Percentiles rank a stretch among this genome's conserved stretches.
Conservation (phyloP, 2,329 filamentous ascomycete genomes). For the Ampelomyces quisqualis region DNA sequence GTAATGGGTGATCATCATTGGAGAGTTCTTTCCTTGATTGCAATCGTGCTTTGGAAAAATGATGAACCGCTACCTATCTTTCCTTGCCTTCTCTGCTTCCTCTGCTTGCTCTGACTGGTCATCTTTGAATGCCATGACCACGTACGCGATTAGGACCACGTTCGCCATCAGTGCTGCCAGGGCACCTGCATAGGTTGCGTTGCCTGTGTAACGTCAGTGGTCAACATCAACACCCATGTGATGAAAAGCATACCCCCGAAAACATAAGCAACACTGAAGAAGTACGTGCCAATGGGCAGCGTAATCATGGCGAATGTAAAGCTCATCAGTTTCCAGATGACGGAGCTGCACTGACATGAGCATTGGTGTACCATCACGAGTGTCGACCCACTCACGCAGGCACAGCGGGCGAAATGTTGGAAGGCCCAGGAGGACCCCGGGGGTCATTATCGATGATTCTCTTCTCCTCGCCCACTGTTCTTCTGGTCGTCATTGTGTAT, state of each 20-base stretch:
- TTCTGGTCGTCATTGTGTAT: constrained; percentile 65
- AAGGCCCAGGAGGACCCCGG: constrained; percentile 51
- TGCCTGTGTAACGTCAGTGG: constrained; percentile 58
- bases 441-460: constrained; percentile 55
- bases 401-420: constrained; percentile 78
- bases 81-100: constrained; percentile 47
- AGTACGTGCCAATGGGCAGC: constrained; percentile 85
- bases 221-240: background rate
- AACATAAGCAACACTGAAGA: constrained; percentile 71
- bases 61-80: constrained; percentile 29
- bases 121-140: constrained; percentile 88
- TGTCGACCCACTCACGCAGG: constrained; percentile 62
- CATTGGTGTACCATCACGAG: background rate
- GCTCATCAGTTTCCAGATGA: constrained; percentile 84
- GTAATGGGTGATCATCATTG: constrained; percentile 21
- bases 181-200: constrained; percentile 82
- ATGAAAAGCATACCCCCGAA: constrained; percentile 65
- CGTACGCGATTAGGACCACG: constrained; percentile 83
- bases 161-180: constrained; percentile 88
- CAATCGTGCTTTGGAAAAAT: background rate
- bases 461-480: constrained; percentile 67
- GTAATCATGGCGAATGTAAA: constrained; percentile 93
- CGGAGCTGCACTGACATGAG: constrained; percentile 56
- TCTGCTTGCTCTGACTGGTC: constrained; percentile 60
- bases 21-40: background rate